Percentiles rank a stretch among this genome's conserved stretches.
Conservation (phyloP, 495 filamentous ascomycete genomes). For the Hypoxylon trugodes region DNA sequence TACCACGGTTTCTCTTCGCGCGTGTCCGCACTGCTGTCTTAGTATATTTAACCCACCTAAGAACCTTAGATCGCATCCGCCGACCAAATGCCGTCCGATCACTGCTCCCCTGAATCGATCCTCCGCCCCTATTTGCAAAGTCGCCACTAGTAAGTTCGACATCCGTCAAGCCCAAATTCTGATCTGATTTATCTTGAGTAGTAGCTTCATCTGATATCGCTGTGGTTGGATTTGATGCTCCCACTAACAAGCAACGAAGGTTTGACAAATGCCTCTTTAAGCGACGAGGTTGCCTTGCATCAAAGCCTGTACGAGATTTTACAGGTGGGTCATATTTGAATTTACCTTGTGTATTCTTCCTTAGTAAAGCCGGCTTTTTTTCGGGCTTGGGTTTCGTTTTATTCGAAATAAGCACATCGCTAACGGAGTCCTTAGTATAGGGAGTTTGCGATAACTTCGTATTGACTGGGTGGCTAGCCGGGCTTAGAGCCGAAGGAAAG, state of each 20-base stretch:
- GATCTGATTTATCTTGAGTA: neutral
- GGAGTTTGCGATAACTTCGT: conserved; percentile 12
- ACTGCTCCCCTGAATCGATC: conserved; percentile 2
- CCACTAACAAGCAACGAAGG: conserved; percentile 32
- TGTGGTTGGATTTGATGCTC: conserved; percentile 7
- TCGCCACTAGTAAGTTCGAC: conserved; percentile 10
- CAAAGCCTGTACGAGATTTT: neutral
- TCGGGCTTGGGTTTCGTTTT: neutral
- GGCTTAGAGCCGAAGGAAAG: conserved; percentile 13
- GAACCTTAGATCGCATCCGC: conserved; percentile 35
- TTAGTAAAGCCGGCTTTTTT: neutral
- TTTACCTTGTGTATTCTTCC: neutral
- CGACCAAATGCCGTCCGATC: conserved; percentile 20
- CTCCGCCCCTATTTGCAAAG: neutral
- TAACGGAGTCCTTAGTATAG: neutral
- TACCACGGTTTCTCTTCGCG: conserved; percentile 27
- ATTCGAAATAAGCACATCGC: neutral
- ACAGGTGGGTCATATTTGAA: conserved; percentile 12
- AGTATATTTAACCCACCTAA: conserved; percentile 40
- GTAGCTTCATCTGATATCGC: neutral
- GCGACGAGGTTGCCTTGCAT: conserved; percentile 21
- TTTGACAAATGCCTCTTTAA: conserved; percentile 41
- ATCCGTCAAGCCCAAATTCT: conserved; percentile 5
- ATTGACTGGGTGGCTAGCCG: conserved; percentile 1
- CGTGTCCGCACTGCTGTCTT: conserved; percentile 39